Conservation (phyloP, 306 rosid species). For the Inga leiocalycina region DNA sequence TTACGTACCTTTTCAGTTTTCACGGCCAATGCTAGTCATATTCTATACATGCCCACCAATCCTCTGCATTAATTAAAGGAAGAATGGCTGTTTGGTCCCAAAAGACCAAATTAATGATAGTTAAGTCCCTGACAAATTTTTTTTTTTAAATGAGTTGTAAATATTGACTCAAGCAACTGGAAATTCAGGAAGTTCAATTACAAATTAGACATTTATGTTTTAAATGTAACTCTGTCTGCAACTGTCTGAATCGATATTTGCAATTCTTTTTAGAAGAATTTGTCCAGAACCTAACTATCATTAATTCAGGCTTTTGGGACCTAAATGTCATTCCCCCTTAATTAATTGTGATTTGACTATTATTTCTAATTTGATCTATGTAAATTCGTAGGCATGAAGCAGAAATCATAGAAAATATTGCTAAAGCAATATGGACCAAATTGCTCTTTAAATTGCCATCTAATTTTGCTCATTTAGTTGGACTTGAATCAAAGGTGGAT, state of each 20-base stretch:
- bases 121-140: too few species aligned
- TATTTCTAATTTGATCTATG: background rate
- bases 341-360: background rate
- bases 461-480: slow-evolving; percentile 7
- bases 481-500: background rate
- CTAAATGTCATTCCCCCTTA: background rate
- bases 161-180: too few species aligned
- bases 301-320: background rate
- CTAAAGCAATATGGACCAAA: background rate
- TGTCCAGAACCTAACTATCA: too few species aligned
- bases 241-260: too few species aligned
- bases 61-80: background rate
- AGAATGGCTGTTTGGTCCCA: too few species aligned
- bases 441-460: background rate
- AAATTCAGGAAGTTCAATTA: too few species aligned
- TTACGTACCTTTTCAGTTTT: background rate
- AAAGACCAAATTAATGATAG: too few species aligned
- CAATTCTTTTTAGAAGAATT: too few species aligned
- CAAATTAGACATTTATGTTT: too few species aligned
- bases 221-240: too few species aligned
- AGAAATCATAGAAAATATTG: background rate
- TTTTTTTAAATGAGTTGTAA: too few species aligned
- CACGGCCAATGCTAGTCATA: background rate
- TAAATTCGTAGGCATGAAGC: background rate
- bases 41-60: background rate